A percentile compares a stretch with the other conserved stretches of the same genome.
phyloP scores from a whole-genome alignment of 2,329 filamentous ascomycete species.

The Fusarium odoratissimum region DNA sequence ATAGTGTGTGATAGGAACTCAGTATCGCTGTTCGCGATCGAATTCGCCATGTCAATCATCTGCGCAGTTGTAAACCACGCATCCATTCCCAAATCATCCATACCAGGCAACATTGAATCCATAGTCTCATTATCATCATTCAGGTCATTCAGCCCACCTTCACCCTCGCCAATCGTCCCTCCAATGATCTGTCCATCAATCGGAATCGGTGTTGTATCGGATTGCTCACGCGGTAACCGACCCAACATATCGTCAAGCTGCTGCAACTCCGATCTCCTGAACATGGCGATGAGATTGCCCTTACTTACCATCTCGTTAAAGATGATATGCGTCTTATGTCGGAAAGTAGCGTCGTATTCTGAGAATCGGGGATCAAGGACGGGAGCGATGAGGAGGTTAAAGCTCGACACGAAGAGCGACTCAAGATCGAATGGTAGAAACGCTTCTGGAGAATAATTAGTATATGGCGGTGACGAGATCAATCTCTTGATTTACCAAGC shows the following conservation, averaged over 20 bases:
- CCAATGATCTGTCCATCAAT: slow-evolving; percentile 33
- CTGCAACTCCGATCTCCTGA: slow-evolving; percentile 58
- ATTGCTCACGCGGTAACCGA: slow-evolving; percentile 37
- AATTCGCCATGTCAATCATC: slow-evolving; percentile 60
- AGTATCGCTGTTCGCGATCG: slow-evolving; percentile 57
- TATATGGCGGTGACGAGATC: not conserved
- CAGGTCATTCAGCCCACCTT: not conserved
- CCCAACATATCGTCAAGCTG: slow-evolving; percentile 56
- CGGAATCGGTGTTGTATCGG: not conserved
- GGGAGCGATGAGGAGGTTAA: slow-evolving; percentile 55
- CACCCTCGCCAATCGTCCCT: not conserved
- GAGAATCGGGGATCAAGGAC: slow-evolving; percentile 51
- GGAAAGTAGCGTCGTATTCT: slow-evolving; percentile 51
- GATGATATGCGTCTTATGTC: slow-evolving; percentile 56
- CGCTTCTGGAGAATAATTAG: slow-evolving; percentile 49
- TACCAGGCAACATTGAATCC: slow-evolving; percentile 23
- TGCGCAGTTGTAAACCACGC: slow-evolving; percentile 57
- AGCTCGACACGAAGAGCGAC: slow-evolving; percentile 55
- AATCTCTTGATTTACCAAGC: slow-evolving; percentile 52
- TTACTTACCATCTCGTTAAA: slow-evolving; percentile 60
- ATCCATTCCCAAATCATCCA: slow-evolving; percentile 44
- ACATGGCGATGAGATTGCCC: slow-evolving; percentile 59
- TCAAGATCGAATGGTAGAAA: slow-evolving; percentile 63
- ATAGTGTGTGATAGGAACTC: slow-evolving; percentile 61
- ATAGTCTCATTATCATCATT: slow-evolving; percentile 31